phyloP scores from a whole-genome alignment of 257 asterid genomes.

The Rauvolfia tetraphylla region DNA sequence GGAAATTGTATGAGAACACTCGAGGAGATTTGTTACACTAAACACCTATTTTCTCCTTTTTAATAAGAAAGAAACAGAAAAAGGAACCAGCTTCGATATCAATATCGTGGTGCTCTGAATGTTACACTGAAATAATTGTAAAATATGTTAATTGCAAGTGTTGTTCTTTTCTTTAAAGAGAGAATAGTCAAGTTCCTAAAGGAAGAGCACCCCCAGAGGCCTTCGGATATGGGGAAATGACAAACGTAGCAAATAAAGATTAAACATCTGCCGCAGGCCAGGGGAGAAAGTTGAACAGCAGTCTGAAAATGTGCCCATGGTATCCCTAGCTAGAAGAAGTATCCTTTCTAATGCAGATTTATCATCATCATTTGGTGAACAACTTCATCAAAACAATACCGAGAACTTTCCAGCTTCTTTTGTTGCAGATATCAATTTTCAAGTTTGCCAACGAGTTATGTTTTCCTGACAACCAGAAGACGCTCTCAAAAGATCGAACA shows the following conservation, averaged over 20 bases:
- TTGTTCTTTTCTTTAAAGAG: not conserved
- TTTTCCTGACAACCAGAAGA: too few relatives aligned
- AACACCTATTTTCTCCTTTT: not conserved
- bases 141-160: too few relatives aligned
- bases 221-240: not conserved
- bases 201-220: not conserved
- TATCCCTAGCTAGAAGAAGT: not conserved
- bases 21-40: too few relatives aligned
- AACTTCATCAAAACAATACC: not conserved
- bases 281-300: not conserved
- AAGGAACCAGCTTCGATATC: not conserved
- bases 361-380: not conserved
- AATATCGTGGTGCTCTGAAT: not conserved
- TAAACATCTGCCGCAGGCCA: not conserved
- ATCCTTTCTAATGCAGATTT: not conserved
- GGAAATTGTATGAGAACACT: not conserved
- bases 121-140: not conserved
- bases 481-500: too few relatives aligned
- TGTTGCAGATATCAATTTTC: too few relatives aligned
- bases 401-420: not conserved
- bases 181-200: not conserved
- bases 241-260: not conserved
- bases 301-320: not conserved
- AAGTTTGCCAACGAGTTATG: too few relatives aligned
- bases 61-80: not conserved